phyloP scores from a whole-genome alignment of 2,329 filamentous ascomycete species.

The Xylaria sp. region DNA sequence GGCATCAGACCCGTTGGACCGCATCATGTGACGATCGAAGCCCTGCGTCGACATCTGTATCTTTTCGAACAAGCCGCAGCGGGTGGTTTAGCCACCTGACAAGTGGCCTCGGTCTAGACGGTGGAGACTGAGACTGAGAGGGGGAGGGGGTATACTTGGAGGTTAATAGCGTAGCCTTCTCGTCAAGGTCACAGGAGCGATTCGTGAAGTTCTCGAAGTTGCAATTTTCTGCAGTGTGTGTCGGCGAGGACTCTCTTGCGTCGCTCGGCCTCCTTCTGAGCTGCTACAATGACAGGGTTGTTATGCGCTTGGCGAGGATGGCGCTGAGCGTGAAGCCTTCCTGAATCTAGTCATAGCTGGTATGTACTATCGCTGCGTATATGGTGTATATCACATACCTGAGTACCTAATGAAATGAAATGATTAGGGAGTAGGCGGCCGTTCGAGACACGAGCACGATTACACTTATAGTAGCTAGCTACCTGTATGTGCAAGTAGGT shows the following conservation, averaged over 20 bases:
- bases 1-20: constrained; percentile 51
- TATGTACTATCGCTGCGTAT: background rate
- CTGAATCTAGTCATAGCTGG: constrained; percentile 33
- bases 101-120: constrained; percentile 46
- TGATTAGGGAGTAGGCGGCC: too few relatives aligned
- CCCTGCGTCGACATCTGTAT: constrained; percentile 58
- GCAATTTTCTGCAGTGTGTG: constrained; percentile 51
- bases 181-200: constrained; percentile 51
- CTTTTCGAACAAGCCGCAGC: constrained; percentile 55
- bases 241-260: constrained; percentile 53
- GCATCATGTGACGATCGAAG: constrained; percentile 57
- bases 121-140: background rate
- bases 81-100: constrained; percentile 51
- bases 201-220: constrained; percentile 60
- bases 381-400: background rate
- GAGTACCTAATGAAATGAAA: too few relatives aligned
- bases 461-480: too few relatives aligned
- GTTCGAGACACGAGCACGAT: too few relatives aligned
- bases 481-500: too few relatives aligned
- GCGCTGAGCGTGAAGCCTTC: constrained; percentile 29
- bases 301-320: too few relatives aligned
- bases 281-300: constrained; percentile 40
- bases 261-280: constrained; percentile 53
- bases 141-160: constrained; percentile 40
- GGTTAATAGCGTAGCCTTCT: constrained; percentile 55